Evolutionary conservation across 768 basidiomycete species (phyloP).

Genomic region (Mrakia gelida): DNA sequence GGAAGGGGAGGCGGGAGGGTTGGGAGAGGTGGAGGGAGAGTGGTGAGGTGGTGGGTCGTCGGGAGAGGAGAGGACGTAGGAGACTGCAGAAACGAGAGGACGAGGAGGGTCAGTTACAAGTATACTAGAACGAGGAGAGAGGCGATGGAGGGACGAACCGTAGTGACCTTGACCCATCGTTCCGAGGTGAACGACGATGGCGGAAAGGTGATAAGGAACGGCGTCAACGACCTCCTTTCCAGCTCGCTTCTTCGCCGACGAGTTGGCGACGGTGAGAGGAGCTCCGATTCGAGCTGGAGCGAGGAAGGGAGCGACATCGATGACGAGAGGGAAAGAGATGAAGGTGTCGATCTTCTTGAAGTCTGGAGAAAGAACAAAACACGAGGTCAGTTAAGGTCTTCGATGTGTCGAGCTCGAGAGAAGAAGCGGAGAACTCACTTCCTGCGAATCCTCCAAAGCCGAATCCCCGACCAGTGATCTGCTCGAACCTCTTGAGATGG

Average conservation of each 20-base stretch:
- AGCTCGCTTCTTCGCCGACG: conserved; percentile 35
- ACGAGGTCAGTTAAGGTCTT: background rate
- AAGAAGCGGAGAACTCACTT: conserved; percentile 17
- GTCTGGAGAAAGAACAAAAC: conserved; percentile 49
- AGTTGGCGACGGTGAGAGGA: conserved; percentile 39
- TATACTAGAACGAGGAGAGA: background rate
- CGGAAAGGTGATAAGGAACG: conserved; percentile 46
- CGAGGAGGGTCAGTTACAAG: background rate
- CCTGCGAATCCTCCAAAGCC: conserved; percentile 28
- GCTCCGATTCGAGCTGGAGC: conserved; percentile 56
- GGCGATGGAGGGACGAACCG: conserved; percentile 56
- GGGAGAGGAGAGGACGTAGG: conserved; percentile 33
- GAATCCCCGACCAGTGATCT: conserved; percentile 45
- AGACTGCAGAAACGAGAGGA: conserved; percentile 22
- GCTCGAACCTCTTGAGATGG: conserved; percentile 92
- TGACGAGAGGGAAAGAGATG: conserved; percentile 78
- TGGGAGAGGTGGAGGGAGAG: conserved; percentile 27
- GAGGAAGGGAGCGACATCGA: conserved; percentile 81
- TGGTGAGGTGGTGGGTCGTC: conserved; percentile 21
- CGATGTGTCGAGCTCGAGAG: background rate
- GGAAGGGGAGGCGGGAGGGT: conserved; percentile 12
- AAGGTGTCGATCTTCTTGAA: conserved; percentile 84
- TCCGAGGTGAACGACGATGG: conserved; percentile 80
- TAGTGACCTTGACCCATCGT: conserved; percentile 90
- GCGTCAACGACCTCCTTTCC: conserved; percentile 39